These are phyloP conservation scores for Penicillium subrubescens DNA, from an alignment of 495 filamentous ascomycete genomes.

Conservation along the genomic window DNA sequence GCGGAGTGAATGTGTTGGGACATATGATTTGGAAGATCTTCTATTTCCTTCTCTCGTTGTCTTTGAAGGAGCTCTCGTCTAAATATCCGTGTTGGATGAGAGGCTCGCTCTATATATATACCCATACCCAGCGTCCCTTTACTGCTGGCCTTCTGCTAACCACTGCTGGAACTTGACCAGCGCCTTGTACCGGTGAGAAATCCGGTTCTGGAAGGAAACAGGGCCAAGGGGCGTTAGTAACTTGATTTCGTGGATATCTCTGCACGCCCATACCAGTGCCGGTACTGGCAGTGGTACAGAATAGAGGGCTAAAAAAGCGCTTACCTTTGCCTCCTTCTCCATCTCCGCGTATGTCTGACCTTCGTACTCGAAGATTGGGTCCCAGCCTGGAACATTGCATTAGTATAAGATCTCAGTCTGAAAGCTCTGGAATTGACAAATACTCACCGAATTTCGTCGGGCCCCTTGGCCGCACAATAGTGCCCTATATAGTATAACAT, in stretches of 20 bases:
- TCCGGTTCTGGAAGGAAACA: slow-evolving; percentile 61
- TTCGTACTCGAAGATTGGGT: slow-evolving; percentile 93
- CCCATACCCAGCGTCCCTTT: slow-evolving; percentile 18
- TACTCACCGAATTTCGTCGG: slow-evolving; percentile 79
- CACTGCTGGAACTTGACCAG: slow-evolving; percentile 82
- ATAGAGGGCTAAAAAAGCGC: not conserved
- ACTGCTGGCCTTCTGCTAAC: slow-evolving; percentile 59
- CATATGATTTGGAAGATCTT: slow-evolving; percentile 1
- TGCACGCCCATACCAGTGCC: not conserved
- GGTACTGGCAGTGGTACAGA: not conserved
- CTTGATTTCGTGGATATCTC: not conserved
- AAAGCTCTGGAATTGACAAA: not conserved
- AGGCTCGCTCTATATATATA: slow-evolving; percentile 15
- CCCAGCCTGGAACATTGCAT: slow-evolving; percentile 67
- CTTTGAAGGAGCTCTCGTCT: slow-evolving; percentile 6
- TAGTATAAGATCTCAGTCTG: not conserved
- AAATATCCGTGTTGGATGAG: slow-evolving; percentile 10
- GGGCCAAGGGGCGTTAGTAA: not conserved
- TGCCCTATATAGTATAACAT: slow-evolving; percentile 46
- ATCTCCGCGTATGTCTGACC: slow-evolving; percentile 98
- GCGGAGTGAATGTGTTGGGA: slow-evolving; percentile 7
- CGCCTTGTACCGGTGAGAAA: slow-evolving; percentile 88
- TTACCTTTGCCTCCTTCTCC: slow-evolving; percentile 78
- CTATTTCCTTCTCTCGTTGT: not conserved
- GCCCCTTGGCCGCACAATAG: slow-evolving; percentile 54